These are phyloP conservation scores for Diaporthe capsici DNA, from an alignment of 2,329 filamentous ascomycete genomes.

Conservation along the genomic window DNA sequence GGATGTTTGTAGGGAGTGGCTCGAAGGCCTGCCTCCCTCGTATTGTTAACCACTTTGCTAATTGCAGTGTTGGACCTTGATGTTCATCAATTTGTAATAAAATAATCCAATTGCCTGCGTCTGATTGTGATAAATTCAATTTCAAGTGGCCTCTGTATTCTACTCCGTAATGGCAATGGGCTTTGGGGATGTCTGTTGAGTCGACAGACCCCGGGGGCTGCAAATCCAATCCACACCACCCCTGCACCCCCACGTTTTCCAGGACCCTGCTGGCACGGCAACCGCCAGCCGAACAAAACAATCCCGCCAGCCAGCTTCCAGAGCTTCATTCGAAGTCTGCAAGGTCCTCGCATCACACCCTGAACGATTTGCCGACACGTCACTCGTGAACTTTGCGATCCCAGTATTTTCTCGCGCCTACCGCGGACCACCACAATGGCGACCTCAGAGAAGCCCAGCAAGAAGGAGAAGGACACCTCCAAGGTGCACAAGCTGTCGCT, in stretches of 20 bases:
- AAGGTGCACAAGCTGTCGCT: conserved; percentile 96
- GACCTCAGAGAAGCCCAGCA: conserved; percentile 41
- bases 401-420: background rate
- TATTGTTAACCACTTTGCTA: no score
- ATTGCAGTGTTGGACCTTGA: background rate
- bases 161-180: background rate
- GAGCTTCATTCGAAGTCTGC: background rate
- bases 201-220: background rate
- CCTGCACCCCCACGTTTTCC: conserved; percentile 30
- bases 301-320: conserved; percentile 4
- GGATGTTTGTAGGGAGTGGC: background rate
- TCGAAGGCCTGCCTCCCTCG: background rate
- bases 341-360: conserved; percentile 21
- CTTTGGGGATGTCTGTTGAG: background rate
- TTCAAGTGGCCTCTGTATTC: no score
- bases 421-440: conserved; percentile 39
- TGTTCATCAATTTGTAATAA: background rate
- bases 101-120: no score
- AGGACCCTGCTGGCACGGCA: conserved; percentile 20
- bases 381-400: conserved; percentile 5
- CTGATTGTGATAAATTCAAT: no score
- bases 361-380: conserved; percentile 16
- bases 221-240: background rate
- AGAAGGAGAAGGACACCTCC: conserved; percentile 76
- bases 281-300: conserved; percentile 25